Evolutionary conservation across 495 filamentous ascomycete genomes (phyloP).

Genomic region (Aspergillus affinis): DNA sequence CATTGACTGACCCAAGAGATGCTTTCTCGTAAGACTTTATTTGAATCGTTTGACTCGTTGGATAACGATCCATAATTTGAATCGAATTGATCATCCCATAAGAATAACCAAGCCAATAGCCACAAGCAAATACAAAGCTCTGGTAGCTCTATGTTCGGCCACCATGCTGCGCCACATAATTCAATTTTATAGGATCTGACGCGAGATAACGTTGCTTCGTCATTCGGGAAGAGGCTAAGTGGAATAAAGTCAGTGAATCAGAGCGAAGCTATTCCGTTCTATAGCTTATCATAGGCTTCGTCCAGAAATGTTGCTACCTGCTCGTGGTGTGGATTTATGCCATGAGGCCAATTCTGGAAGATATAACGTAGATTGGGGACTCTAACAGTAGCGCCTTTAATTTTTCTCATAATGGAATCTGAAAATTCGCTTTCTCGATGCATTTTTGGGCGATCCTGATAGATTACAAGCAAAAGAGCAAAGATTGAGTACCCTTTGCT

Average conservation of each 20-base stretch:
- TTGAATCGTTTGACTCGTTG: not conserved
- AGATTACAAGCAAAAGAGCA: too few species aligned
- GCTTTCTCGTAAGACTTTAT: not conserved
- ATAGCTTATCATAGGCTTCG: not conserved
- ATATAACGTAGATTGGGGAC: not conserved
- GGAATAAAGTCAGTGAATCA: not conserved
- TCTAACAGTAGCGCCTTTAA: not conserved
- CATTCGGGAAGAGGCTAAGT: not conserved
- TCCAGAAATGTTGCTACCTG: not conserved
- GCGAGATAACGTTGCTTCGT: not conserved
- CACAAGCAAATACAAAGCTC: not conserved
- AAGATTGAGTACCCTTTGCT: too few species aligned
- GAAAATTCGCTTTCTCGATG: not conserved
- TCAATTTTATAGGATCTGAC: not conserved
- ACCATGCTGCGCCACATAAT: not conserved
- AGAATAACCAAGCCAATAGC: not conserved
- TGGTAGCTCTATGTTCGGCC: not conserved
- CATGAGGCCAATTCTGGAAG: not conserved
- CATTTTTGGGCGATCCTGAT: not conserved
- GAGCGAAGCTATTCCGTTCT: not conserved
- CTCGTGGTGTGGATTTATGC: not conserved
- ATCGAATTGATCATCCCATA: not conserved
- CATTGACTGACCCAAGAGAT: not conserved
- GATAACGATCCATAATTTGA: not conserved
- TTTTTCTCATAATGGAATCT: not conserved